Evolutionary conservation across 78 protist species (phyloP).

Genomic region (Dictyostelium citrinum): DNA sequence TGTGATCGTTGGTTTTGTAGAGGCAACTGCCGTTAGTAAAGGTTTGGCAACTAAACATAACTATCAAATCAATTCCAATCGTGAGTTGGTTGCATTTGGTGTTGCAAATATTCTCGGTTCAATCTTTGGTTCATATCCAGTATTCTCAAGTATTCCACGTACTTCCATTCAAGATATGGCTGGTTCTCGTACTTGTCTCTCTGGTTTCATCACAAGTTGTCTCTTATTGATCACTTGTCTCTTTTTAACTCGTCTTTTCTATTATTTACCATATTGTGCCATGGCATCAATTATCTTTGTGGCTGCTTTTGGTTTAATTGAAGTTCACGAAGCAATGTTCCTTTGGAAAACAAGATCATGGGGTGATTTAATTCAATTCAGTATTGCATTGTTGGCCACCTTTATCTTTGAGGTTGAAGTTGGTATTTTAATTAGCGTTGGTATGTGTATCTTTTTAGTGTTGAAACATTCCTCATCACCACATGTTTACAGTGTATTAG

Average conservation of each 20-base stretch:
- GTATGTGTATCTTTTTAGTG: conserved; percentile 75
- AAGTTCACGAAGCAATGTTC: conserved; percentile 67
- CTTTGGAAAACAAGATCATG: conserved; percentile 77
- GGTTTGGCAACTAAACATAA: conserved; percentile 68
- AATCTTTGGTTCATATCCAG: conserved; percentile 58
- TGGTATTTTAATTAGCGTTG: conserved; percentile 66
- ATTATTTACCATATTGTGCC: conserved; percentile 44
- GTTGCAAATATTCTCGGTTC: conserved; percentile 66
- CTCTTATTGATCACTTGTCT: conserved; percentile 43
- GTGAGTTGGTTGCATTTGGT: conserved; percentile 81
- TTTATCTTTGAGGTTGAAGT: conserved; percentile 76
- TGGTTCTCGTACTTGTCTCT: conserved; percentile 52
- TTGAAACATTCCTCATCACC: conserved; percentile 76
- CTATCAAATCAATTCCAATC: conserved; percentile 55
- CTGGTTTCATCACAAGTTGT: conserved; percentile 48
- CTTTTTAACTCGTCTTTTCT: conserved; percentile 56
- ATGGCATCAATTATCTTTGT: conserved; percentile 77
- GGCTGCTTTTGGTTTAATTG: conserved; percentile 75
- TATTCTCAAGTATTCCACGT: conserved; percentile 66
- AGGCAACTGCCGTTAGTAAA: conserved; percentile 78
- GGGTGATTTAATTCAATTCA: conserved; percentile 61
- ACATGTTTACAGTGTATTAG: conserved; percentile 73
- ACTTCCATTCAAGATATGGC: conserved; percentile 65
- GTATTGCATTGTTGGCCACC: conserved; percentile 44
- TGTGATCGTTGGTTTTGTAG: conserved; percentile 68